phyloP scores from a whole-genome alignment of 2,329 filamentous ascomycete genomes.

The Neoarthrinium moseri region DNA sequence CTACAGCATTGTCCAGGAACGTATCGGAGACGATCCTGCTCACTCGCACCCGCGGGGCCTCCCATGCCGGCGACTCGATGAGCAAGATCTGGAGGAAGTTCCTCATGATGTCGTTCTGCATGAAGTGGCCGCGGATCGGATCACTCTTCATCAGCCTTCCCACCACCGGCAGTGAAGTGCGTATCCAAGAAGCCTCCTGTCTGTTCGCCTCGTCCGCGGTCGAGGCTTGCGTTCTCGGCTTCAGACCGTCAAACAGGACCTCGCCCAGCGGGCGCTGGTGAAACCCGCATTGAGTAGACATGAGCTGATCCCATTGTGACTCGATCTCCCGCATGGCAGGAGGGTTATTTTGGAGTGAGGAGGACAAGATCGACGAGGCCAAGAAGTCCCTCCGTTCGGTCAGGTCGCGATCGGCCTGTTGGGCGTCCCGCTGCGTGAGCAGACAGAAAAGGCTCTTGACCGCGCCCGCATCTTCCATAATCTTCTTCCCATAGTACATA shows the following conservation, averaged over 20 bases:
- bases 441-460: slow-evolving; percentile 58
- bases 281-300: slow-evolving; percentile 33
- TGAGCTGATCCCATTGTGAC: slow-evolving; percentile 43
- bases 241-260: slow-evolving; percentile 41
- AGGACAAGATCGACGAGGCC: slow-evolving; percentile 57
- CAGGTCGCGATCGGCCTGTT: slow-evolving; percentile 20
- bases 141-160: slow-evolving; percentile 56
- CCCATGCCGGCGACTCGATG: slow-evolving; percentile 46
- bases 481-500: slow-evolving; percentile 67
- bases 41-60: slow-evolving; percentile 50
- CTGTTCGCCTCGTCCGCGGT: slow-evolving; percentile 13
- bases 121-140: slow-evolving; percentile 52
- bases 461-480: slow-evolving; percentile 54
- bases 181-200: slow-evolving; percentile 19
- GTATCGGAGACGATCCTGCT: slow-evolving; percentile 61
- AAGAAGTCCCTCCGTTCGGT: slow-evolving; percentile 38
- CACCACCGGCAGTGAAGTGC: slow-evolving; percentile 45
- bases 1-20: slow-evolving; percentile 66
- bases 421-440: slow-evolving; percentile 34
- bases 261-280: slow-evolving; percentile 27
- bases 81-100: slow-evolving; percentile 53
- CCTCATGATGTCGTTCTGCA: slow-evolving; percentile 52
- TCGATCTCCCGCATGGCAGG: slow-evolving; percentile 54
- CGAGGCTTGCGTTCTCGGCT: slow-evolving; percentile 18
- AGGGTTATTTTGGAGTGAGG: slow-evolving; percentile 64